Percentiles rank a stretch among this genome's conserved stretches.
Evolutionary conservation across 495 filamentous ascomycete species (phyloP).

Genomic region (Lepraria neglecta): DNA sequence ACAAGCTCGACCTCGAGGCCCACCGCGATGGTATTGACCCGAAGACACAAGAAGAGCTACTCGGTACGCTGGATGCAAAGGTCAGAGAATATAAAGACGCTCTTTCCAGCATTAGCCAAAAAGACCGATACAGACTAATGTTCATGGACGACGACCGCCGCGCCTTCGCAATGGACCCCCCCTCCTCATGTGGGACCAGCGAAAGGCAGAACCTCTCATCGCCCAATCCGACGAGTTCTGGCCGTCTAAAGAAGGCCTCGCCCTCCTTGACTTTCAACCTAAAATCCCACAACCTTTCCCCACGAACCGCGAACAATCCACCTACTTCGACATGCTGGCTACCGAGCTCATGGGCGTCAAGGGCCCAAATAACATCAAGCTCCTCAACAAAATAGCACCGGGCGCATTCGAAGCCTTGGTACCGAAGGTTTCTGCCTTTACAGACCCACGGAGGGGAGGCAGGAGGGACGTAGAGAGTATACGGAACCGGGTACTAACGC

Average conservation of each 20-base stretch:
- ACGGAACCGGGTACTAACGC: slow-evolving; percentile 28
- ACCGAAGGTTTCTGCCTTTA: slow-evolving; percentile 27
- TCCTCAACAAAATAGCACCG: slow-evolving; percentile 29
- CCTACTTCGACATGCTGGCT: slow-evolving; percentile 20
- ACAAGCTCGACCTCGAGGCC: slow-evolving; percentile 30
- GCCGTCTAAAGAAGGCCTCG: slow-evolving; percentile 36
- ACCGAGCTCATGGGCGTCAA: slow-evolving; percentile 18
- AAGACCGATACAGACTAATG: slow-evolving; percentile 21
- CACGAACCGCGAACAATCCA: slow-evolving; percentile 18
- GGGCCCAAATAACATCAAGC: slow-evolving; percentile 7
- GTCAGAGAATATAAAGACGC: slow-evolving; percentile 14
- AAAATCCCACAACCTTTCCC: slow-evolving; percentile 35
- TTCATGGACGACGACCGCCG: slow-evolving; percentile 44
- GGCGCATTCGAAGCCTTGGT: slow-evolving; percentile 33
- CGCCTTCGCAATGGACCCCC: slow-evolving; percentile 40
- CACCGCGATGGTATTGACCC: slow-evolving; percentile 33
- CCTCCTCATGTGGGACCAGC: slow-evolving; percentile 56
- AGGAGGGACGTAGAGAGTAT: slow-evolving; percentile 29
- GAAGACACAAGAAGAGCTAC: slow-evolving; percentile 27
- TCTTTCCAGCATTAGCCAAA: slow-evolving; percentile 25
- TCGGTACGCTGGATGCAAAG: slow-evolving; percentile 11
- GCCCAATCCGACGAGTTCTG: slow-evolving; percentile 51
- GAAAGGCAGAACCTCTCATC: slow-evolving; percentile 51
- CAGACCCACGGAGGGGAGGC: slow-evolving; percentile 34
- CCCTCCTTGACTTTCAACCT: slow-evolving; percentile 38